phyloP scores from a whole-genome alignment of 179 eudicot species.

The Corrigiola litoralis region DNA sequence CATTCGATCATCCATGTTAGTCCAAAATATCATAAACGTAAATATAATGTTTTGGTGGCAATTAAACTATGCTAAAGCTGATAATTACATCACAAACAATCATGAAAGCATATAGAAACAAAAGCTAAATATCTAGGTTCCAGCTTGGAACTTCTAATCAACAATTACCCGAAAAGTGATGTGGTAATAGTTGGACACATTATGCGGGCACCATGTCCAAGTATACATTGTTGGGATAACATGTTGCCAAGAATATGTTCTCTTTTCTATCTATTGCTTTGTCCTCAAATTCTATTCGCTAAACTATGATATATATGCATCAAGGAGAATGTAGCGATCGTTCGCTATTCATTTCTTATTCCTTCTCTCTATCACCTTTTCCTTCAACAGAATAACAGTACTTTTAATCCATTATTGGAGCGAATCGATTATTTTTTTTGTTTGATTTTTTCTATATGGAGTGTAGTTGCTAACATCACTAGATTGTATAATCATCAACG shows the following conservation, averaged over 20 bases:
- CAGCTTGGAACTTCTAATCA: not conserved
- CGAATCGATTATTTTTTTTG: not conserved
- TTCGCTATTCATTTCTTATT: not conserved
- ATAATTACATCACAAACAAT: not conserved
- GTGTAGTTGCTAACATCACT: not conserved
- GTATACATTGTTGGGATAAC: constrained; percentile 19
- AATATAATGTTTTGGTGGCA: not conserved
- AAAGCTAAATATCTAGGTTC: not conserved
- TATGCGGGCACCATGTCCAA: constrained; percentile 12
- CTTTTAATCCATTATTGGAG: not conserved
- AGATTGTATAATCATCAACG: too few relatives aligned
- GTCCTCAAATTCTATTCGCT: constrained; percentile 9
- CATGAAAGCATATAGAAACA: not conserved
- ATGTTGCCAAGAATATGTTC: constrained; percentile 22
- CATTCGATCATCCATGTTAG: too few relatives aligned
- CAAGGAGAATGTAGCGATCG: not conserved
- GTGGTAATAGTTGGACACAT: constrained; percentile 1
- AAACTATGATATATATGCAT: not conserved
- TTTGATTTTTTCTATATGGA: not conserved
- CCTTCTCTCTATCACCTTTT: not conserved
- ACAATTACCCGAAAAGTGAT: not conserved
- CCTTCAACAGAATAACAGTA: not conserved
- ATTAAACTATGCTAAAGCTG: not conserved
- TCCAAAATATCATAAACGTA: not conserved
- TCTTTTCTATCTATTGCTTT: not conserved